Base-by-base conservation (phyloP, 2,329 filamentous ascomycete species). In the Aspergillus jensenii region DNA sequence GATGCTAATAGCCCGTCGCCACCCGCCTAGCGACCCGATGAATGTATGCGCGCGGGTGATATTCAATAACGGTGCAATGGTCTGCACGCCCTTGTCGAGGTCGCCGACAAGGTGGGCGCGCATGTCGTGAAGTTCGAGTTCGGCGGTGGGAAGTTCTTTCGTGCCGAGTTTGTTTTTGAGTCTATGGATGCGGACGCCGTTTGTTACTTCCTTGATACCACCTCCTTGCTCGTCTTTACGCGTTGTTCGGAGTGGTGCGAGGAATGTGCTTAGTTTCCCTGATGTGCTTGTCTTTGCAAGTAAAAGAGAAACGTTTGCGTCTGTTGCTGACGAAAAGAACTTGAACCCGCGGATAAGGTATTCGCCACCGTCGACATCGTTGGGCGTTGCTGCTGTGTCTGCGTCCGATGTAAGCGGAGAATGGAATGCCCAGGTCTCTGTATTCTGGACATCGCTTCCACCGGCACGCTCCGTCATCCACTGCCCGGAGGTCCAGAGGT, bases 391-490 rank as follows among this genome's bases (percentile, higher is more conserved):
- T 21, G 7, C 27, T 9, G 8, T 43, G 15, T 15, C 37, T 9
- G 12, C 2, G 12, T 39, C 31, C 1, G 4, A n/a, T 9, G 4
- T 47, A 6, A 48, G n/a, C 2, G 56, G 56, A 1, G 50, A 46
- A 4, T 50, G 37, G 2, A n/a, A 21, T 2, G 87, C 86, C 4
- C 83, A 72, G 0, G 88, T 90, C 71, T 91, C 88, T 0, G 86
- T 89, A 39, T 82, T 79, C 3, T 84, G 85, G 1, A 90, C 86
- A 65, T 91, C 88, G 61, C 86, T 89, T 0, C 88, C 88, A 2
- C 88, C 88, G 0, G 81, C 79, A 2, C 88, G 79, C 65, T 90
- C 88, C 0, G 88, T 91, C 88, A 91, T 90, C 88, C 89, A 91
- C 69, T 91, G 88, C 0, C 88, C 88, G 41, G 84, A 88, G 0